Percentiles rank a stretch among this genome's conserved stretches.
Evolutionary conservation across 1,284 basidiomycete species (phyloP).

Genomic region (Cryptococcus neoformans): DNA sequence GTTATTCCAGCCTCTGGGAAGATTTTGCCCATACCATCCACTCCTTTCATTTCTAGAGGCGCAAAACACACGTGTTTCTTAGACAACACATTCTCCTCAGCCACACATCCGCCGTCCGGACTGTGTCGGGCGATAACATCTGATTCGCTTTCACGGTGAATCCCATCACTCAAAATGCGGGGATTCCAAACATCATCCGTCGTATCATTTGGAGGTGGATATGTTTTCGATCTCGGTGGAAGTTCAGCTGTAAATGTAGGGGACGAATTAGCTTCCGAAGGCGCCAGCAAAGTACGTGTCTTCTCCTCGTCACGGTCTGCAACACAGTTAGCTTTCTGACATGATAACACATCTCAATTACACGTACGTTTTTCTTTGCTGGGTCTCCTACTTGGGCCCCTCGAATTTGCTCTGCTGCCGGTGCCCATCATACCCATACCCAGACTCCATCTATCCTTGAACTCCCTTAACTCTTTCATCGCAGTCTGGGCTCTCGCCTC

Average conservation of each 20-base stretch:
- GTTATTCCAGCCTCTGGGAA: not conserved
- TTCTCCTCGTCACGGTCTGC: conserved; percentile 25
- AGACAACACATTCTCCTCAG: not conserved
- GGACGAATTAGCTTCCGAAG: conserved; percentile 37
- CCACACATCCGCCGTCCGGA: not conserved
- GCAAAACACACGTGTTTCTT: conserved; percentile 18
- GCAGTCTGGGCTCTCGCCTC: conserved; percentile 36
- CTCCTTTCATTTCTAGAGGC: conserved; percentile 4
- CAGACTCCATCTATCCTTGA: conserved; percentile 31
- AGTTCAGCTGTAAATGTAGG: conserved; percentile 29
- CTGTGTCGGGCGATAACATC: not conserved
- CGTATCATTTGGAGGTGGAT: conserved; percentile 7
- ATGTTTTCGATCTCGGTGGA: conserved; percentile 31
- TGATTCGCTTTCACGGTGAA: not conserved
- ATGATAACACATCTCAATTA: not conserved
- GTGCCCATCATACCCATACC: conserved; percentile 10
- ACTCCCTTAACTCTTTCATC: conserved; percentile 40
- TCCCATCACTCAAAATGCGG: not conserved
- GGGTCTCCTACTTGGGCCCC: conserved; percentile 9
- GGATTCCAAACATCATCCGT: not conserved
- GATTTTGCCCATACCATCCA: conserved; percentile 14
- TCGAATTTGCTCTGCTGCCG: conserved; percentile 16
- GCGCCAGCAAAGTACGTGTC: conserved; percentile 26
- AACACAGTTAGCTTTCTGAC: not conserved
- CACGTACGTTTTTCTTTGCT: conserved; percentile 4